Base-by-base conservation (phyloP, 495 filamentous ascomycete genomes). In the Stereocaulon alpinum region DNA sequence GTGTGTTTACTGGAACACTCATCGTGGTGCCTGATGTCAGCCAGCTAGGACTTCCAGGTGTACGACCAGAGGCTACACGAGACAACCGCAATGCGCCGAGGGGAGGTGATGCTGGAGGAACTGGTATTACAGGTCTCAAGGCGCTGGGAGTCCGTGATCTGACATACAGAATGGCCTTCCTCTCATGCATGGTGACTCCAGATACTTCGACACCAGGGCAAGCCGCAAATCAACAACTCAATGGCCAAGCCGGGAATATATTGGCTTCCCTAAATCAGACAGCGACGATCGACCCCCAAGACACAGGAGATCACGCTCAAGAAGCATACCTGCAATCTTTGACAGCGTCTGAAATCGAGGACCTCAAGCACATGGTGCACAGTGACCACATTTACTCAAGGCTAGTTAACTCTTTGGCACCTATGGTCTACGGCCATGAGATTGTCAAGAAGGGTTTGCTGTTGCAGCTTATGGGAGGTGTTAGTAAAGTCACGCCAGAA, bases 21-120 rank as follows among this genome's bases (percentile, higher is more conserved):
- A 99, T 99, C 63, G 93, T 97, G 6, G 88, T 99, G 15, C 93
- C 93, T 0, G 93, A 99, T 72, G 90, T 99, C 58, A 95, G 90
- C 68, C 92, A 96, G 71, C 80, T 99, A 27, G 87, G 91, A 41
- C 81, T 97, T 27, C 93, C 93, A 11, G 93, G 93, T 56, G 81
- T 92, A 12, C 77, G 86, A 51, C 85, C 89, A 17, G 88, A 89
- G 57, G 87, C 91, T n/a, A 84, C 89, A 24, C 80, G 93, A 57
- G 93, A 97, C 66, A 89, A 85, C 63, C 75, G 78, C 20, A 82
- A 84, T 62, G 78, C 81, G 20, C 82, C 85, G 59, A 83, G 92
- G 47, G 83, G 84, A 40, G 85, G 80, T 45, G 91, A 96, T 55
- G 84, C 82, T 20, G 89, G 89, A 41, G 89, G 91, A 9, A 80